A percentile compares a stretch with the other conserved stretches of the same genome.
Conservation (phyloP, 129 eudicot species). For the Rutidosis leptorrhynchoides region DNA sequence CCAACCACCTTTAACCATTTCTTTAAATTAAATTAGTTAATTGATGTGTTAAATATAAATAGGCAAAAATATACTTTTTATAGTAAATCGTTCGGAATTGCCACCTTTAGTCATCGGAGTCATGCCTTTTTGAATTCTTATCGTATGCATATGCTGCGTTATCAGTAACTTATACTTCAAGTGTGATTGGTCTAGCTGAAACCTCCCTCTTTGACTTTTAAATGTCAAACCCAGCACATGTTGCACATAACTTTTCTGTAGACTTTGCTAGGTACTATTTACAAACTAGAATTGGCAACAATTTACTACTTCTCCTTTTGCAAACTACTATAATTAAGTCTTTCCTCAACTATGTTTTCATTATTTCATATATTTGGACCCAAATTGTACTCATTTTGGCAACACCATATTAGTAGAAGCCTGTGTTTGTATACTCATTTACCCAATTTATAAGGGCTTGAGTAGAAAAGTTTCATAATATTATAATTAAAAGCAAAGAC, state of each 20-base stretch:
- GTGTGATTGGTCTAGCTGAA: constrained; percentile 10
- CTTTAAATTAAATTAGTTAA: too few species aligned
- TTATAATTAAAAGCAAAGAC: too few species aligned
- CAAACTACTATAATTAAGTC: too few species aligned
- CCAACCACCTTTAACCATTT: background rate
- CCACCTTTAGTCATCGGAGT: background rate
- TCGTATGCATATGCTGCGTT: background rate
- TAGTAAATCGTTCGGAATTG: background rate
- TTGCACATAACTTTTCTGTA: background rate
- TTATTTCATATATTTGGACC: too few species aligned
- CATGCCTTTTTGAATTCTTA: background rate
- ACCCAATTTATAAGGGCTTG: background rate
- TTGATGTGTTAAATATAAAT: too few species aligned
- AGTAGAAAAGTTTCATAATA: too few species aligned
- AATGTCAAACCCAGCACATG: background rate
- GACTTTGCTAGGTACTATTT: background rate
- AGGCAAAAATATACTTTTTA: too few species aligned
- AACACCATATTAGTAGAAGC: too few species aligned
- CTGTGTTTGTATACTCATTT: too few species aligned
- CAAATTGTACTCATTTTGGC: too few species aligned
- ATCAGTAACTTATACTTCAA: background rate
- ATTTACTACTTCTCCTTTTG: background rate
- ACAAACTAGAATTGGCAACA: background rate
- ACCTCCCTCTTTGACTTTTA: background rate
- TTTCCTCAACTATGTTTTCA: too few species aligned